A percentile compares a stretch with the other conserved stretches of the same genome.
Evolutionary conservation across 805 yeast genomes (phyloP).

Genomic region (Starmerella khaoyaiensis): DNA sequence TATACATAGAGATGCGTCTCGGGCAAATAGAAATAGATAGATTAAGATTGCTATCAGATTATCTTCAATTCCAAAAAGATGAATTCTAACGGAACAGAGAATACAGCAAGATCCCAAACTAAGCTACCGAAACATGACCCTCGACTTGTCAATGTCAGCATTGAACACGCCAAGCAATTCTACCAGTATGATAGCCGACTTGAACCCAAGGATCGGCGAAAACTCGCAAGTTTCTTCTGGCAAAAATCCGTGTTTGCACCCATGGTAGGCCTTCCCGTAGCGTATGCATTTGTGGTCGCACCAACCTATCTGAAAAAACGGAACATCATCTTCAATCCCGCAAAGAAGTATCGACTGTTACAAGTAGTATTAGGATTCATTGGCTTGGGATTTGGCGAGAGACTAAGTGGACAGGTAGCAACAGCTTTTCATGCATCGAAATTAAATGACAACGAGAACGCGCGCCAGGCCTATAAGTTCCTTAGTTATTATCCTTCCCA

Average conservation of each 20-base stretch:
- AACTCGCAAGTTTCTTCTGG: constrained; percentile 16
- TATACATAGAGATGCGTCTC: no score
- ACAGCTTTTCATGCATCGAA: constrained; percentile 5
- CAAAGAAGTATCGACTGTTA: constrained; percentile 8
- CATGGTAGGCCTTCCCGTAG: constrained; percentile 19
- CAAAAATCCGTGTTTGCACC: constrained; percentile 15
- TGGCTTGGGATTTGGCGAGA: constrained; percentile 21
- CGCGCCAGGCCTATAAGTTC: constrained; percentile 11
- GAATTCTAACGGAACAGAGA: no score
- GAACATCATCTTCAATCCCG: constrained; percentile 10
- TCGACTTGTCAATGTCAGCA: constrained; percentile 4
- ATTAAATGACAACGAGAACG: constrained; percentile 7
- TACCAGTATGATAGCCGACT: constrained; percentile 18
- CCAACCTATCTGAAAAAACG: constrained; percentile 17
- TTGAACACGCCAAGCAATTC: constrained; percentile 17
- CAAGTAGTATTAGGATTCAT: constrained; percentile 20
- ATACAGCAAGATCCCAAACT: not conserved
- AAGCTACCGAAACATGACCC: constrained; percentile 14
- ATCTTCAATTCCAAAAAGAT: no score
- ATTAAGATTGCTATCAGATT: no score
- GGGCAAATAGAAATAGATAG: no score
- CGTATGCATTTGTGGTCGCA: constrained; percentile 12
- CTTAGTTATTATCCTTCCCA: constrained; percentile 20
- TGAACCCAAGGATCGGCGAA: constrained; percentile 13
- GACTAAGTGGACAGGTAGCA: constrained; percentile 13